A percentile compares a stretch with the other conserved stretches of the same genome.
phyloP scores from a whole-genome alignment of 345 rosid species.

The Erucastrum elatum region DNA sequence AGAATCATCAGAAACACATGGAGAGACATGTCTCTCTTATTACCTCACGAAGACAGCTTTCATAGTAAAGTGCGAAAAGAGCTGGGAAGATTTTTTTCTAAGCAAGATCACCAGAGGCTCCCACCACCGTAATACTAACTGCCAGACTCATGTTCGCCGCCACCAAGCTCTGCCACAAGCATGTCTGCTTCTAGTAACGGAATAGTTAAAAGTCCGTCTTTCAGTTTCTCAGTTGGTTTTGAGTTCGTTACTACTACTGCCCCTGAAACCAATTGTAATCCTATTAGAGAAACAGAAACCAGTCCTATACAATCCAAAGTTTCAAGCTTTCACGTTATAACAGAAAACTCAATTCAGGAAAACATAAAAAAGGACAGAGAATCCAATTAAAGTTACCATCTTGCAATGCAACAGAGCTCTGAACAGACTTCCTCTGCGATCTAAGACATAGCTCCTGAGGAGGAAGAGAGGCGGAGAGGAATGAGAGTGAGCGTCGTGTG shows the following conservation, averaged over 20 bases:
- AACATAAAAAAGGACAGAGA: not conserved
- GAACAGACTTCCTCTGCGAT: constrained; percentile 42
- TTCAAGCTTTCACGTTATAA: not conserved
- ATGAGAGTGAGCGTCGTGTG: constrained; percentile 44
- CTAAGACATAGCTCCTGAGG: constrained; percentile 35
- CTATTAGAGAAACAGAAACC: not conserved
- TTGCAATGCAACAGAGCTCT: constrained; percentile 46
- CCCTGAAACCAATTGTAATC: constrained; percentile 42
- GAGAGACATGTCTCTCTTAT: not conserved
- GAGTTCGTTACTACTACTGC: constrained; percentile 45
- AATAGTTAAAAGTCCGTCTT: constrained; percentile 43
- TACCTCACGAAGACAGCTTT: constrained; percentile 91
- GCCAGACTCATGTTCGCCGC: constrained; percentile 48
- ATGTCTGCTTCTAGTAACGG: constrained; percentile 40
- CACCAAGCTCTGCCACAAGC: constrained; percentile 43
- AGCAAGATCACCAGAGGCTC: constrained; percentile 99
- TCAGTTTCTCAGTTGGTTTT: constrained; percentile 30
- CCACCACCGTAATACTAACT: constrained; percentile 90
- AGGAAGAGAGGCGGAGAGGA: constrained; percentile 33
- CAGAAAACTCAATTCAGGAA: constrained; percentile 2
- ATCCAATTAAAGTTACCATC: constrained; percentile 41
- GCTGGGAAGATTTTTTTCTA: constrained; percentile 99
- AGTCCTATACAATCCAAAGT: not conserved
- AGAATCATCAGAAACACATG: not conserved
- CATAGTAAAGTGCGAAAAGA: constrained; percentile 93